Percentiles rank a stretch among this genome's conserved stretches.
Conservation (phyloP, 2,329 filamentous ascomycete species). For the Fusarium sp. region DNA sequence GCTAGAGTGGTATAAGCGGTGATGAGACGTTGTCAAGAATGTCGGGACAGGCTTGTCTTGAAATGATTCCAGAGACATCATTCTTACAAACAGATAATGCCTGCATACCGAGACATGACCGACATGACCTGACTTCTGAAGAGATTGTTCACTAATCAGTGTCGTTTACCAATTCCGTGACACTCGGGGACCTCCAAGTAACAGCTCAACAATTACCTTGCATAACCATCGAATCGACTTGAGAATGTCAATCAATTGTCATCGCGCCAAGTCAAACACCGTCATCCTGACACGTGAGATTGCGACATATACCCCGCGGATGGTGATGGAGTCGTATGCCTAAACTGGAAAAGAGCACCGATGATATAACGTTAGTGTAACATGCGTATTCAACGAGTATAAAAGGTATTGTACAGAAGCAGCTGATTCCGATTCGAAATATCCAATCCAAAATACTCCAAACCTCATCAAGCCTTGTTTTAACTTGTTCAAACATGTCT, state of each 20-base stretch:
- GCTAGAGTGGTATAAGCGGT: background rate
- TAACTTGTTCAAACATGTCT: constrained; percentile 6
- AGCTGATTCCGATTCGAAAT: too few species aligned
- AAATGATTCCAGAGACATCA: background rate
- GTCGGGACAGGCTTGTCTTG: background rate
- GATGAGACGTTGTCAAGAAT: background rate
- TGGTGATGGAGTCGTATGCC: constrained; percentile 7
- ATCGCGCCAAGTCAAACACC: background rate
- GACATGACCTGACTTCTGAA: background rate
- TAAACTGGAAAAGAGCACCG: background rate
- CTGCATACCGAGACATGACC: background rate
- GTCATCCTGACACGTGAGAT: constrained; percentile 5
- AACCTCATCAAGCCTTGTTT: background rate
- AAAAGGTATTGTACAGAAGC: background rate
- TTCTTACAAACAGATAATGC: background rate
- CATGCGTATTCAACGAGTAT: background rate
- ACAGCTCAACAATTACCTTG: background rate
- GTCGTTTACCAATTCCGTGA: background rate
- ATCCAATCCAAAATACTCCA: background rate
- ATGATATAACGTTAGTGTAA: background rate
- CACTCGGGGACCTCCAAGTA: background rate
- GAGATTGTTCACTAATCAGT: background rate
- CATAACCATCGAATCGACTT: background rate
- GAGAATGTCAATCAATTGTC: background rate
- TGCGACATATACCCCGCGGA: constrained; percentile 33